Conservation (phyloP, 176 grass and related monocot species). For the Coix lacrymajobi region DNA sequence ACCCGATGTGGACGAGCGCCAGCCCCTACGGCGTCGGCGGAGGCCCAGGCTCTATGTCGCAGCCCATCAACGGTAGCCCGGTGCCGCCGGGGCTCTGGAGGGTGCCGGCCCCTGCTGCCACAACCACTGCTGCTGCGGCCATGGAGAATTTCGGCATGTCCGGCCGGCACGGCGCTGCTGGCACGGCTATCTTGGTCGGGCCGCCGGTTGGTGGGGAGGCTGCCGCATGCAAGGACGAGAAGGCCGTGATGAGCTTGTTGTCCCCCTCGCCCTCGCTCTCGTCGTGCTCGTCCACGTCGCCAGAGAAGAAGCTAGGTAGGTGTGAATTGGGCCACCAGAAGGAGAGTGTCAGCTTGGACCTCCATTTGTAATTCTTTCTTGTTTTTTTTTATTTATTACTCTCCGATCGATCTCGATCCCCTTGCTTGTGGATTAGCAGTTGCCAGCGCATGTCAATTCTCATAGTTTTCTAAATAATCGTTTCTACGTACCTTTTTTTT, state of each 20-base stretch:
- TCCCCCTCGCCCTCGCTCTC: conserved; percentile 46
- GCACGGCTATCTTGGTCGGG: conserved; percentile 8
- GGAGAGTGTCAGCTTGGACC: conserved; percentile 82
- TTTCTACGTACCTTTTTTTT: conserved; percentile 28
- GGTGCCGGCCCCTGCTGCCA: conserved; percentile 7
- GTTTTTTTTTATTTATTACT: background rate
- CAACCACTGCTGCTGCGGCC: background rate
- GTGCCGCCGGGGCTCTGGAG: conserved; percentile 52
- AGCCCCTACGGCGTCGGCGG: conserved; percentile 34
- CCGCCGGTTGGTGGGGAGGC: background rate
- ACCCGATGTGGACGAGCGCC: conserved; percentile 56
- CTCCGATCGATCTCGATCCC: background rate
- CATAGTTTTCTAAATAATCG: conserved; percentile 51
- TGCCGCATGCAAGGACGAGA: conserved; percentile 34
- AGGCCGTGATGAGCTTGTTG: conserved; percentile 44
- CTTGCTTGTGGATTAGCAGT: conserved; percentile 21
- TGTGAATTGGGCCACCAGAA: conserved; percentile 47
- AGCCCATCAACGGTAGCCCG: conserved; percentile 74
- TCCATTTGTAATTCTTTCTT: conserved; percentile 75
- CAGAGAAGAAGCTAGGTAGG: conserved; percentile 68
- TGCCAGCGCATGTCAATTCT: conserved; percentile 37
- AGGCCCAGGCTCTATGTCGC: conserved; percentile 49
- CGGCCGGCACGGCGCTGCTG: conserved; percentile 18
- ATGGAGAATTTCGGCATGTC: conserved; percentile 30
- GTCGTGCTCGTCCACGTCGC: conserved; percentile 61